Evolutionary conservation across 2,329 filamentous ascomycete genomes (phyloP).

Genomic region (Fusarium nisikadoi): DNA sequence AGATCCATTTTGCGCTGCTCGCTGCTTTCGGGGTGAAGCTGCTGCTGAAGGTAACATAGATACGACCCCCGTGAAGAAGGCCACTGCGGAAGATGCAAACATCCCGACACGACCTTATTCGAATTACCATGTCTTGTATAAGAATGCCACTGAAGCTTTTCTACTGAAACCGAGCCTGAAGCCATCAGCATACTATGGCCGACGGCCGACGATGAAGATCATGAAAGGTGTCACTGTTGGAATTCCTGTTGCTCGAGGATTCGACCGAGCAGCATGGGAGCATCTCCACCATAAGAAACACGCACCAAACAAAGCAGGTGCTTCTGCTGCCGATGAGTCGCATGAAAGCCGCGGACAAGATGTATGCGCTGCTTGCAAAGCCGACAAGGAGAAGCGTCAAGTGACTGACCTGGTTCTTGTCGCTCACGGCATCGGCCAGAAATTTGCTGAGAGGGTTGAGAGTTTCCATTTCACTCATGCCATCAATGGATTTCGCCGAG

Average conservation of each 20-base stretch:
- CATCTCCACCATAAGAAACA: constrained; percentile 68
- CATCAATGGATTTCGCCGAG: constrained; percentile 88
- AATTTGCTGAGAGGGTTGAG: constrained; percentile 92
- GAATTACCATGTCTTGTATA: constrained; percentile 87
- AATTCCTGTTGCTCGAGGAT: constrained; percentile 88
- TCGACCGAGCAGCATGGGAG: constrained; percentile 81
- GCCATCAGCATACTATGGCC: constrained; percentile 85
- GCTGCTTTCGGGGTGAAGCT: constrained; percentile 69
- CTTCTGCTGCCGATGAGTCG: constrained; percentile 44
- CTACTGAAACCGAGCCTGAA: constrained; percentile 86
- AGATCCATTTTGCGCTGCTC: constrained; percentile 68
- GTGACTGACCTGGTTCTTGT: constrained; percentile 91
- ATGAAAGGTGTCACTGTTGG: constrained; percentile 85
- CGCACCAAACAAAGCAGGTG: constrained; percentile 44
- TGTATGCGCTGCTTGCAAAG: constrained; percentile 68
- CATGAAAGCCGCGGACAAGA: constrained; percentile 44
- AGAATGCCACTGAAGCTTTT: constrained; percentile 79
- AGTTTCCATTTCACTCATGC: constrained; percentile 98
- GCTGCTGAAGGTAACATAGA: constrained; percentile 64
- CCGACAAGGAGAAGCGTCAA: constrained; percentile 71
- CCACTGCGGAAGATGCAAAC: constrained; percentile 50
- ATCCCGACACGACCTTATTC: constrained; percentile 69
- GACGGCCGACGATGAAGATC: constrained; percentile 84
- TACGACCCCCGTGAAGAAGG: constrained; percentile 43
- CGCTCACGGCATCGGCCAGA: constrained; percentile 96